Conservation (phyloP, 805 yeast species). For the Nakazawaea populi region DNA sequence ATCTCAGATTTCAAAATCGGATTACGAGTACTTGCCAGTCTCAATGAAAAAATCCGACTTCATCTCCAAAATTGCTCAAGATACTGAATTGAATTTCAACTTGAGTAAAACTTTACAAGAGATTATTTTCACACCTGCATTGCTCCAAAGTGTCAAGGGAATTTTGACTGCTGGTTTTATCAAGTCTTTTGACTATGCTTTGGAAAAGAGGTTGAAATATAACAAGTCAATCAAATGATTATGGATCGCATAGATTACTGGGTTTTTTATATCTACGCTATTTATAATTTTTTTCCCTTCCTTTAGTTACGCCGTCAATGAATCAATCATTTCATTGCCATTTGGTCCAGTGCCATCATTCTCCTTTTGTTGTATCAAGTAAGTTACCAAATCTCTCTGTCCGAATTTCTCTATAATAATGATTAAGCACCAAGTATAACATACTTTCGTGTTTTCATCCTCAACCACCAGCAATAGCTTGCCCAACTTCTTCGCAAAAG, state of each 20-base stretch:
- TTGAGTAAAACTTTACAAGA: constrained; percentile 36
- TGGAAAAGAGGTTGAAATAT: constrained; percentile 53
- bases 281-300: no score
- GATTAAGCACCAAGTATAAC: constrained; percentile 10
- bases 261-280: no score
- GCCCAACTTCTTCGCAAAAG: constrained; percentile 30
- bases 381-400: constrained; percentile 18
- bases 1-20: constrained; percentile 21
- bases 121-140: constrained; percentile 65
- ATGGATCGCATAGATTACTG: no score
- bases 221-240: constrained; percentile 5
- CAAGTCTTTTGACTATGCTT: constrained; percentile 68
- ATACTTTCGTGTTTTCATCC: neutral
- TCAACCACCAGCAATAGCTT: constrained; percentile 10
- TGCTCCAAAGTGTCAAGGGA: constrained; percentile 77
- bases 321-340: no score
- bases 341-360: no score
- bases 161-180: constrained; percentile 77
- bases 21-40: constrained; percentile 28
- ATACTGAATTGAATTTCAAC: constrained; percentile 28
- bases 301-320: no score
- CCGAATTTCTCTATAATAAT: constrained; percentile 18
- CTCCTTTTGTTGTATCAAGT: neutral
- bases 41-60: constrained; percentile 26
- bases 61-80: constrained; percentile 36